phyloP scores from a whole-genome alignment of 306 rosid species.

The Lathyrus tuberosus region DNA sequence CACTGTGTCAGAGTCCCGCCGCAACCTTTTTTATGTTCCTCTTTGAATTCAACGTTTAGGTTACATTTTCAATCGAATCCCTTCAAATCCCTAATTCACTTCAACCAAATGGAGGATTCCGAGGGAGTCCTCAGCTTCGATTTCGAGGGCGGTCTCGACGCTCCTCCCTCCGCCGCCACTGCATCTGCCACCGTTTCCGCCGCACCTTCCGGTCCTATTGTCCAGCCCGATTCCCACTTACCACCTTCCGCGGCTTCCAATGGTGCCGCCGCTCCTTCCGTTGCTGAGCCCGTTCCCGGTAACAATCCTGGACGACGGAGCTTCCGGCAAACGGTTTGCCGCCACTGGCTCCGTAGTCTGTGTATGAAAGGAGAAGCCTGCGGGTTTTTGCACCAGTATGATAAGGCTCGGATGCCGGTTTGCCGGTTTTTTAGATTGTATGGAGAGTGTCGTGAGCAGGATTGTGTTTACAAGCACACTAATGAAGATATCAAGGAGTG shows the following conservation, averaged over 20 bases:
- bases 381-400: conserved; percentile 95
- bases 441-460: conserved; percentile 99
- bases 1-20: not conserved
- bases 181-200: conserved; percentile 35
- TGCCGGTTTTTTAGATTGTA: conserved; percentile 85
- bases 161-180: conserved; percentile 48
- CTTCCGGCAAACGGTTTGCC: conserved; percentile 96
- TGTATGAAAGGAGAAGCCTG: conserved; percentile 99
- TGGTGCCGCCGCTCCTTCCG: conserved; percentile 41
- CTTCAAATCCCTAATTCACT: conserved; percentile 41
- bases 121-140: conserved; percentile 98
- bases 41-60: not conserved
- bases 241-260: conserved; percentile 40
- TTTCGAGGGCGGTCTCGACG: conserved; percentile 96
- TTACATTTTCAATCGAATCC: not conserved
- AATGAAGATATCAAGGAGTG: conserved; percentile 98
- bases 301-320: conserved; percentile 66
- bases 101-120: conserved; percentile 83
- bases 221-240: conserved; percentile 52
- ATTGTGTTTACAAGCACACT: conserved; percentile 95
- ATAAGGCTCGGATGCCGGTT: conserved; percentile 96
- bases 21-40: not conserved
- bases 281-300: conserved; percentile 21
- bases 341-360: conserved; percentile 94
- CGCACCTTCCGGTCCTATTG: conserved; percentile 48